phyloP scores from a whole-genome alignment of 2,329 filamentous ascomycete genomes.

The Aspergillus neoniger region DNA sequence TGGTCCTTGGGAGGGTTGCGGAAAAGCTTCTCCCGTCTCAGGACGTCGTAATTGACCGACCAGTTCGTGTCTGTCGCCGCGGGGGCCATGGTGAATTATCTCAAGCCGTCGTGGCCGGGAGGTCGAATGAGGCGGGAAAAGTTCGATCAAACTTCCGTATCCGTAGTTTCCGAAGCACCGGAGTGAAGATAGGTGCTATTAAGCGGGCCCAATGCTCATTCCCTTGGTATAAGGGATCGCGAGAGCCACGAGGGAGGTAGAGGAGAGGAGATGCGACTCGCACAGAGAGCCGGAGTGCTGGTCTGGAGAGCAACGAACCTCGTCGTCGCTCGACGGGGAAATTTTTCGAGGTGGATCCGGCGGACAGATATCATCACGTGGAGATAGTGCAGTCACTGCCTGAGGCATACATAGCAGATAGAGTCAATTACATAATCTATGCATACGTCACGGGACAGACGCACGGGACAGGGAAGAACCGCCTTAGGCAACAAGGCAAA shows the following conservation, averaged over 20 bases:
- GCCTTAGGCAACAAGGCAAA: constrained; percentile 19
- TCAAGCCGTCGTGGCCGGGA: constrained; percentile 14
- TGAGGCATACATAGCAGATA: constrained; percentile 18
- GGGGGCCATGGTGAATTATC: constrained; percentile 52
- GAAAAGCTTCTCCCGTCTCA: constrained; percentile 86
- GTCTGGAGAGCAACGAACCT: constrained; percentile 25
- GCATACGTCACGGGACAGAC: constrained; percentile 12
- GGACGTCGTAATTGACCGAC: constrained; percentile 82
- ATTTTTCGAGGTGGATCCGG: constrained; percentile 43
- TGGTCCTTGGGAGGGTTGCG: constrained; percentile 82
- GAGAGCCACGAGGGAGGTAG: background rate
- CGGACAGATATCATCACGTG: constrained; percentile 45
- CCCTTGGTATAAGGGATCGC: background rate
- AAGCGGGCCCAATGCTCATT: constrained; percentile 8
- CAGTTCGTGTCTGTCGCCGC: constrained; percentile 68
- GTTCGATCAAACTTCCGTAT: constrained; percentile 15
- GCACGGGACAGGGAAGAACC: constrained; percentile 4
- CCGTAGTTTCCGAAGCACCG: constrained; percentile 7
- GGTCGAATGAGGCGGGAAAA: constrained; percentile 17
- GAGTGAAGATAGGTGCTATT: constrained; percentile 1
- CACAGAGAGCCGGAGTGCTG: constrained; percentile 23
- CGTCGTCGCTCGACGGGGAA: constrained; percentile 33
- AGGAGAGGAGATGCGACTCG: constrained; percentile 4
- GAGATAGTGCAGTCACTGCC: constrained; percentile 31
- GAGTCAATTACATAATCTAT: background rate